phyloP scores from a whole-genome alignment of 208 protist species.

The Leishmania aethiopica region DNA sequence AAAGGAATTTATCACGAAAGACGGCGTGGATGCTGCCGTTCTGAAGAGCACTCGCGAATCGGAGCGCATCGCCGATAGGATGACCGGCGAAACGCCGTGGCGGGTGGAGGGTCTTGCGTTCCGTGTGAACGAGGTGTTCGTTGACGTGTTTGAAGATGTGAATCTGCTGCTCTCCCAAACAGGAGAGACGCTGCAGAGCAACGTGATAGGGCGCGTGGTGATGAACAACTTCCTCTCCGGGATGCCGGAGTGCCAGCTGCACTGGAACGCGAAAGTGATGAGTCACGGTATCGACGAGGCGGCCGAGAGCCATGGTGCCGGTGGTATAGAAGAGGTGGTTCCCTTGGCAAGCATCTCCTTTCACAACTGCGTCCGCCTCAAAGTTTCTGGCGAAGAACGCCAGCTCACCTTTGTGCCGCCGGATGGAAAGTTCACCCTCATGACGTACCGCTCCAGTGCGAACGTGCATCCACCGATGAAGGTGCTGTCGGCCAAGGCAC shows the following conservation, averaged over 20 bases:
- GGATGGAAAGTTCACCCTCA: conserved; percentile 98
- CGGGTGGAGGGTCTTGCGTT: conserved; percentile 94
- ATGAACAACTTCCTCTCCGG: conserved; percentile 98
- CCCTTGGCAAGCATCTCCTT: conserved; percentile 96
- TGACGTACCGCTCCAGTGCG: conserved; percentile 96
- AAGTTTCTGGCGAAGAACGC: conserved; percentile 84
- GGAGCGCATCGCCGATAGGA: conserved; percentile 74
- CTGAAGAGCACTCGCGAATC: conserved; percentile 49
- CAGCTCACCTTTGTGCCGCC: conserved; percentile 92
- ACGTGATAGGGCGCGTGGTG: conserved; percentile 93
- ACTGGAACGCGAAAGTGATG: conserved; percentile 86
- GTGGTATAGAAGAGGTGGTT: conserved; percentile 36
- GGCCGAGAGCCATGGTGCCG: conserved; percentile 4
- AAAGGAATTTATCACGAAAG: conserved; percentile 90
- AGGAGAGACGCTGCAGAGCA: conserved; percentile 92
- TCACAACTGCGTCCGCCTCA: conserved; percentile 98
- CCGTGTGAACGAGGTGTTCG: conserved; percentile 97
- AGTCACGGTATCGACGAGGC: conserved; percentile 13
- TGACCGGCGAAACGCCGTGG: conserved; percentile 94
- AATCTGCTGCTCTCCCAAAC: conserved; percentile 95
- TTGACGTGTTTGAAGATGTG: conserved; percentile 98
- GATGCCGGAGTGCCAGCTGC: conserved; percentile 98
- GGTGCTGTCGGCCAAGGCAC: conserved; percentile 87
- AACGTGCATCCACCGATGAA: conserved; percentile 95
- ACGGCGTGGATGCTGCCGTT: conserved; percentile 55